Evolutionary conservation across 2,329 filamentous ascomycete genomes (phyloP).

Genomic region (Verticillium tricorpus): DNA sequence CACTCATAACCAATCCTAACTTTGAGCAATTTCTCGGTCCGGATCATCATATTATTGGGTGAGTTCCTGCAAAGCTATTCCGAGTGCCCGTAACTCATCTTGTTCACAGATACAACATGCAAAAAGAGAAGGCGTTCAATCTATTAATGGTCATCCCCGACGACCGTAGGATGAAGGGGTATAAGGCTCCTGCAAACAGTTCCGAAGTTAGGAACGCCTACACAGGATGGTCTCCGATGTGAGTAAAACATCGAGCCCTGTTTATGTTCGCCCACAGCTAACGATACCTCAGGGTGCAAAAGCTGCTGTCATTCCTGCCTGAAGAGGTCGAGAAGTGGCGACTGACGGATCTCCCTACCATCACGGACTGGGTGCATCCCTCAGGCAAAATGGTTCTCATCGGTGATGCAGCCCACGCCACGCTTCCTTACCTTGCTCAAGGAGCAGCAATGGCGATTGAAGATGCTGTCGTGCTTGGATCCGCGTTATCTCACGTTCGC

Average conservation of each 20-base stretch:
- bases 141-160: conserved; percentile 11
- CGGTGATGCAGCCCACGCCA: conserved; percentile 20
- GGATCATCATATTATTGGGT: conserved; percentile 2
- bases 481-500: not conserved
- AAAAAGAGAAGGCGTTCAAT: conserved; percentile 9
- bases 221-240: conserved; percentile 6
- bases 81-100: not conserved
- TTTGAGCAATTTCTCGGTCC: conserved; percentile 10
- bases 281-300: conserved; percentile 1
- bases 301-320: conserved; percentile 2
- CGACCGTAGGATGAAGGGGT: conserved; percentile 9
- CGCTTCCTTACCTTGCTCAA: conserved; percentile 18
- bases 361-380: conserved; percentile 45
- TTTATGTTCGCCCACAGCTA: not conserved
- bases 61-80: not conserved
- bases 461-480: conserved; percentile 17
- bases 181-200: conserved; percentile 5
- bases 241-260: not conserved
- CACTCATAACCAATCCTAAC: conserved; percentile 6
- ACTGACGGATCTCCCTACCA: not conserved
- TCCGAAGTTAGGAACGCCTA: conserved; percentile 7
- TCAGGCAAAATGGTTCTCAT: conserved; percentile 45
- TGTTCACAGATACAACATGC: conserved; percentile 7
- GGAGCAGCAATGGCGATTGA: conserved; percentile 19
- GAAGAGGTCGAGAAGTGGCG: conserved; percentile 6